Conservation (phyloP, 1,139 yeast species). For the Pichia sp. region DNA sequence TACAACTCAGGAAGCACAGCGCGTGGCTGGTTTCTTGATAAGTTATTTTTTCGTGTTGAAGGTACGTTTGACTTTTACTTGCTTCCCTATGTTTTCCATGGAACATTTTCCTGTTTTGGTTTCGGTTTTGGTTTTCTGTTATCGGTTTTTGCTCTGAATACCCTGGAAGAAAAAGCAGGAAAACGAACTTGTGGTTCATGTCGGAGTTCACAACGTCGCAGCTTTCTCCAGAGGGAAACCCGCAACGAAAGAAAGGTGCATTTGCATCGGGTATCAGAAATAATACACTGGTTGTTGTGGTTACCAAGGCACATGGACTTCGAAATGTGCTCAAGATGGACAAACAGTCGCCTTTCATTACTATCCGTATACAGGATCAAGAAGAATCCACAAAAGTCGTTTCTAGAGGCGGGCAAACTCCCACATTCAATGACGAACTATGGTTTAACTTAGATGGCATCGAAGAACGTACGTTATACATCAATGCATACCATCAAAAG, state of each 20-base stretch:
- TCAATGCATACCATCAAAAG: slow-evolving; percentile 83
- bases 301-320: slow-evolving; percentile 55
- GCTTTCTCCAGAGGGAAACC: slow-evolving; percentile 3
- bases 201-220: slow-evolving; percentile 16
- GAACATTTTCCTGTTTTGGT: background rate
- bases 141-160: too few species aligned
- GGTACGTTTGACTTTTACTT: background rate
- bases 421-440: slow-evolving; percentile 77
- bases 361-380: slow-evolving; percentile 73
- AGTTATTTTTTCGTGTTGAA: background rate
- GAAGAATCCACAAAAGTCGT: slow-evolving; percentile 73
- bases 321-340: slow-evolving; percentile 81
- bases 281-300: slow-evolving; percentile 32
- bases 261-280: background rate
- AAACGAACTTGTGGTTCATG: slow-evolving; percentile 3
- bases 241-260: background rate
- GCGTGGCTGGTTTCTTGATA: slow-evolving; percentile 11
- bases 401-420: slow-evolving; percentile 86
- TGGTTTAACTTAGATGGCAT: slow-evolving; percentile 64
- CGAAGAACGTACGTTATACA: slow-evolving; percentile 56
- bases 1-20: background rate
- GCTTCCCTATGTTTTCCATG: background rate
- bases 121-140: too few species aligned
- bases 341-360: slow-evolving; percentile 84
- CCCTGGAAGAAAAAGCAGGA: background rate